These are phyloP conservation scores for Liriodendron chinense DNA, from an alignment of 164 flowering plant species.

Conservation along the genomic window DNA sequence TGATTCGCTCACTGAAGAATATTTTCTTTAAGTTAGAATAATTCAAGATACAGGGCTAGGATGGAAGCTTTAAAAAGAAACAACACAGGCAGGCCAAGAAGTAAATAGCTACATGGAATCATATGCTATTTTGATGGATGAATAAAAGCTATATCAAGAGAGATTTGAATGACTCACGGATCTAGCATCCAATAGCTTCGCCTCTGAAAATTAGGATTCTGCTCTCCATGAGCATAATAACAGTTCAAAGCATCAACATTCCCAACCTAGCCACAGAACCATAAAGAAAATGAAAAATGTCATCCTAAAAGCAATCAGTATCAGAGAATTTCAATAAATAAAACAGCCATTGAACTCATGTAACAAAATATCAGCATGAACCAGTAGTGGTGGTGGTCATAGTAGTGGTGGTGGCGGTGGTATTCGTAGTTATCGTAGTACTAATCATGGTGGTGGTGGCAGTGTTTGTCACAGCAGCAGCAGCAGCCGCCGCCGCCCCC, in stretches of 20 bases:
- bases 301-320: slow-evolving; percentile 10
- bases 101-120: not conserved
- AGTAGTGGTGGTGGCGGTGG: no score
- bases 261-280: slow-evolving; percentile 63
- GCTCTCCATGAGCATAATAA: slow-evolving; percentile 95
- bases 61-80: no score
- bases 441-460: no score
- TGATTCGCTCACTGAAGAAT: no score
- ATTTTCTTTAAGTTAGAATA: no score
- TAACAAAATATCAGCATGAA: slow-evolving; percentile 1
- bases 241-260: slow-evolving; percentile 89
- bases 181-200: slow-evolving; percentile 98
- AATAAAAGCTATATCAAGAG: not conserved
- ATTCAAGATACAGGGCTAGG: no score
- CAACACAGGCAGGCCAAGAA: not conserved
- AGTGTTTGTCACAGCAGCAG: no score
- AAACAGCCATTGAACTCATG: not conserved
- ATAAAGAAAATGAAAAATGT: slow-evolving; percentile 1
- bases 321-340: no score
- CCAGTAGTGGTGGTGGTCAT: not conserved
- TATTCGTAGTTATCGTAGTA: no score
- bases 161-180: slow-evolving; percentile 54
- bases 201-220: slow-evolving; percentile 79
- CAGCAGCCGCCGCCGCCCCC: no score
- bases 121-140: not conserved